These are phyloP conservation scores for Abortiporus biennis DNA, from an alignment of 1,284 basidiomycete genomes.

Conservation along the genomic window DNA sequence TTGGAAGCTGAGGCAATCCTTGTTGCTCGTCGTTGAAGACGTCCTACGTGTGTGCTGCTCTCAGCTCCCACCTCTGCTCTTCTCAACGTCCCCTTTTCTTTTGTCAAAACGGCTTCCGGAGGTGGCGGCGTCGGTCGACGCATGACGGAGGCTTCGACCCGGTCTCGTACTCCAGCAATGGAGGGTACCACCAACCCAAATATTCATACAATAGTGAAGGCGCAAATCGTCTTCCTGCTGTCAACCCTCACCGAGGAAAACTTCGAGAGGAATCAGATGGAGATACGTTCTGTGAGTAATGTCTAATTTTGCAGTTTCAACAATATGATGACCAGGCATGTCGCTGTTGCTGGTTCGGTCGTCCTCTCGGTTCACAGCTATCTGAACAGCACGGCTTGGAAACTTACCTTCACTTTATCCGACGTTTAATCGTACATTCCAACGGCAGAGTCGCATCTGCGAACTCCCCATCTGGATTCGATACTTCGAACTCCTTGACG, in stretches of 20 bases:
- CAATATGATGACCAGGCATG: too few species aligned
- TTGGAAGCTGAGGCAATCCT: slow-evolving; percentile 14
- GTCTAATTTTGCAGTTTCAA: slow-evolving; percentile 4
- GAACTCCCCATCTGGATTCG: slow-evolving; percentile 53
- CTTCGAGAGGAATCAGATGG: slow-evolving; percentile 85
- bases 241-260: slow-evolving; percentile 93
- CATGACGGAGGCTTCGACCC: slow-evolving; percentile 74
- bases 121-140: slow-evolving; percentile 66
- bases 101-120: slow-evolving; percentile 68
- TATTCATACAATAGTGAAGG: slow-evolving; percentile 74
- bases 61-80: slow-evolving; percentile 21
- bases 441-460: slow-evolving; percentile 58
- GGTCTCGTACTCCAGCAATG: slow-evolving; percentile 50
- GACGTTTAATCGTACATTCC: slow-evolving; percentile 86
- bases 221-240: slow-evolving; percentile 90
- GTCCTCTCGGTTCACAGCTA: slow-evolving; percentile 49
- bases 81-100: slow-evolving; percentile 27
- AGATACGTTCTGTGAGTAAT: slow-evolving; percentile 81
- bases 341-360: too few species aligned
- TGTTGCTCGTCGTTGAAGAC: slow-evolving; percentile 28
- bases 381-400: slow-evolving; percentile 93
- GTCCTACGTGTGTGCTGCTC: slow-evolving; percentile 23
- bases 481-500: slow-evolving; percentile 66
- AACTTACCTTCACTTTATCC: slow-evolving; percentile 93
- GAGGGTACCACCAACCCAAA: slow-evolving; percentile 59